A percentile compares a stretch with the other conserved stretches of the same genome.
Evolutionary conservation across 2,329 filamentous ascomycete genomes (phyloP).

Genomic region (Ceratocystis ficicola): DNA sequence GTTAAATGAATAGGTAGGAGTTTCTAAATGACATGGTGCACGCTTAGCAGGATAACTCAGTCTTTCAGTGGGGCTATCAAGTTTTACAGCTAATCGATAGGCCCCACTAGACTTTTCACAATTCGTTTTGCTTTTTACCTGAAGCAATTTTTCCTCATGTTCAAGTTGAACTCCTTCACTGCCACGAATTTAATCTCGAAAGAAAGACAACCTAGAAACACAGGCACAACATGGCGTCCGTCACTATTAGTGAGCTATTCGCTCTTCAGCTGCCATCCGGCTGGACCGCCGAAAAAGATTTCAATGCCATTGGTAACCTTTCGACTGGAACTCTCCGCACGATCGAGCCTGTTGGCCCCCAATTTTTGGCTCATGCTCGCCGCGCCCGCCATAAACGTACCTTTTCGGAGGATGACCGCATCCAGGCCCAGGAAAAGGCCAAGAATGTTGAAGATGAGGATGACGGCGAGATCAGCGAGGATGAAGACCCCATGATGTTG

Average conservation of each 20-base stretch:
- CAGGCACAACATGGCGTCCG: slow-evolving; percentile 47
- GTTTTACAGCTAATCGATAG: slow-evolving; percentile 2
- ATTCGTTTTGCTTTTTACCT: not conserved
- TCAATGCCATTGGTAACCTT: slow-evolving; percentile 69
- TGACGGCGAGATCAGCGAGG: slow-evolving; percentile 80
- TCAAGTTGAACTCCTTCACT: not conserved
- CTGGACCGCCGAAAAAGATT: slow-evolving; percentile 83
- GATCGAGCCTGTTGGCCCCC: slow-evolving; percentile 90
- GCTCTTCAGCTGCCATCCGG: slow-evolving; percentile 66
- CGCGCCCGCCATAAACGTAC: slow-evolving; percentile 93
- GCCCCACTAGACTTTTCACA: not conserved
- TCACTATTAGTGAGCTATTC: slow-evolving; percentile 48
- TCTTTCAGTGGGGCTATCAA: not conserved
- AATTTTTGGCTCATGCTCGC: slow-evolving; percentile 94
- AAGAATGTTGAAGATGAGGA: slow-evolving; percentile 93
- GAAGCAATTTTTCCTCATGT: not conserved
- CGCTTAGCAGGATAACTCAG: too few relatives aligned
- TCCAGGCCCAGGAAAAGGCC: slow-evolving; percentile 86
- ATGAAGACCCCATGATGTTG: slow-evolving; percentile 85
- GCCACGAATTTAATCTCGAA: not conserved
- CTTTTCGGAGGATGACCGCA: slow-evolving; percentile 95
- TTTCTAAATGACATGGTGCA: not conserved
- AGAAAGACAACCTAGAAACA: not conserved
- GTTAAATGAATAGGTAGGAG: not conserved
- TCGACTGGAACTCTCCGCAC: slow-evolving; percentile 70